Percentiles rank a stretch among this genome's conserved stretches.
Evolutionary conservation across 2,329 filamentous ascomycete genomes (phyloP).

Genomic region (Tolypocladium tundrense): DNA sequence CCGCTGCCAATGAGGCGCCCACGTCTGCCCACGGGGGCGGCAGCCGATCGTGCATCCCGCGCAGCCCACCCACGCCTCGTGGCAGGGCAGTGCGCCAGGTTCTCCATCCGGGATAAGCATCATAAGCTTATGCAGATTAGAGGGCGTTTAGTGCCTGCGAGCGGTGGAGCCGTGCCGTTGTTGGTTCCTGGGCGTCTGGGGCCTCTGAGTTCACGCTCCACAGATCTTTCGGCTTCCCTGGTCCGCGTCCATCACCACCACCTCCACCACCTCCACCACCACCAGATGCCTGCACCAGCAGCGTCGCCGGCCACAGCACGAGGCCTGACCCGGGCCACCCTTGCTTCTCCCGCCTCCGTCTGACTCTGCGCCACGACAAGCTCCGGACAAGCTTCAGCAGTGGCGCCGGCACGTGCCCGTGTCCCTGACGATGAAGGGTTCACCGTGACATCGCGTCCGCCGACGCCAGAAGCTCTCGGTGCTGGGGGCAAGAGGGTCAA

Average conservation of each 20-base stretch:
- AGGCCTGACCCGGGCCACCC: neutral
- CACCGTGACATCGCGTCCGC: neutral
- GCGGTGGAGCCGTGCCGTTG: neutral
- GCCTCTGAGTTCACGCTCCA: neutral
- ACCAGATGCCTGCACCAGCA: neutral
- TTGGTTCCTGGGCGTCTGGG: neutral
- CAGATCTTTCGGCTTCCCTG: neutral
- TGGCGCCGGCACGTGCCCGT: constrained; percentile 3
- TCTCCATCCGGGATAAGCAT: neutral
- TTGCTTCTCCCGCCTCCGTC: neutral
- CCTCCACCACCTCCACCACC: neutral
- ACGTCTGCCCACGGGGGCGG: neutral
- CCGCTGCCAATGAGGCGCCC: neutral
- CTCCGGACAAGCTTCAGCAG: neutral
- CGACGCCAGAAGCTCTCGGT: neutral
- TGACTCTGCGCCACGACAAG: neutral
- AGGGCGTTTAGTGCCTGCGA: neutral
- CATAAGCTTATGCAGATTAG: neutral
- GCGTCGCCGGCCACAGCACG: neutral
- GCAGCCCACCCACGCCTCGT: neutral
- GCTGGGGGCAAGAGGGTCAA: neutral
- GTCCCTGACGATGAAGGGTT: constrained; percentile 2
- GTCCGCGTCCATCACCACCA: neutral
- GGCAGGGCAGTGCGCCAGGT: neutral
- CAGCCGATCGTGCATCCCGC: neutral